Evolutionary conservation across 169 alveolate genomes (phyloP).

Genomic region (Pseudocohnilembus persalinus): DNA sequence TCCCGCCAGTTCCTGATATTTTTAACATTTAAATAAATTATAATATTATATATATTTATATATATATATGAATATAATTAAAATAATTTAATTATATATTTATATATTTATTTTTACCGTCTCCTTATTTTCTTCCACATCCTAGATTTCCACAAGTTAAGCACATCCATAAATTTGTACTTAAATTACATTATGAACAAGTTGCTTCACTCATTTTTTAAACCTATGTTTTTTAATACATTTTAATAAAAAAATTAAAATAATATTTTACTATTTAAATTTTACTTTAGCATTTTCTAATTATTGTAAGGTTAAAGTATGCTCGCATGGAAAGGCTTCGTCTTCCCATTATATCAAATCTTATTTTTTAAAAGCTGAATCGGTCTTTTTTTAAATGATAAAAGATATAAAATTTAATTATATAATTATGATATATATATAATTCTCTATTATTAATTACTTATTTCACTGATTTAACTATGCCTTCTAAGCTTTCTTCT

Average conservation of each 20-base stretch:
- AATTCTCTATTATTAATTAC: not conserved
- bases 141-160: conserved; percentile 86
- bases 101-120: conserved; percentile 48
- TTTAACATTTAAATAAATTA: too few relatives aligned
- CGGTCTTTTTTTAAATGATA: conserved; percentile 56
- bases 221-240: not conserved
- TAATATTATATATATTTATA: too few relatives aligned
- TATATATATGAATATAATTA: too few relatives aligned
- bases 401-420: conserved; percentile 17
- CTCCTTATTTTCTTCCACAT: conserved; percentile 85
- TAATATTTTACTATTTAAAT: too few relatives aligned
- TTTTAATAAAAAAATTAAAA: conserved; percentile 45
- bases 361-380: conserved; percentile 69
- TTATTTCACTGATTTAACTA: not conserved
- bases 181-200: conserved; percentile 78
- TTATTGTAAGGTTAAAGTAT: conserved; percentile 74
- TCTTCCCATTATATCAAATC: conserved; percentile 85
- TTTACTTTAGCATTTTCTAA: conserved; percentile 21
- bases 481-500: not conserved
- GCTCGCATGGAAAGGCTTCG: conserved; percentile 78
- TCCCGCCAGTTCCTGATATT: conserved; percentile 83
- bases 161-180: conserved; percentile 86
- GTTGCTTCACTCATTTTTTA: not conserved
- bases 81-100: too few relatives aligned
- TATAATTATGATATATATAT: too few relatives aligned